Evolutionary conservation across 2,329 filamentous ascomycete species (phyloP).

Genomic region (Sclerotinia glacialis): DNA sequence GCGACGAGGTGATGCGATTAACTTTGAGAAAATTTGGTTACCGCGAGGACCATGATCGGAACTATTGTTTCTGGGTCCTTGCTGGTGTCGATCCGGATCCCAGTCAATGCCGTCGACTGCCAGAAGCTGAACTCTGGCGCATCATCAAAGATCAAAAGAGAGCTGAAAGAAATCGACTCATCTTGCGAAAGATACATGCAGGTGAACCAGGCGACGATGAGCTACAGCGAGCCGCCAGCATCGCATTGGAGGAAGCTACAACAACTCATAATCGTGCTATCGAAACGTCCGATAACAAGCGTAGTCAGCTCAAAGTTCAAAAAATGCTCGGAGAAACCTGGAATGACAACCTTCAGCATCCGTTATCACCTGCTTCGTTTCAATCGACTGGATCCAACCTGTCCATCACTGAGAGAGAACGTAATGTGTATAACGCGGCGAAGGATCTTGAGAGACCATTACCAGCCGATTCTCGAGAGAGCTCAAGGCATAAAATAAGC

Average conservation of each 20-base stretch:
- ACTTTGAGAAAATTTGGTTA: constrained; percentile 85
- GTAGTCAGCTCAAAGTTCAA: constrained; percentile 83
- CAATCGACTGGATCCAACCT: constrained; percentile 42
- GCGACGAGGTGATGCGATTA: constrained; percentile 87
- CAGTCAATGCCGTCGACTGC: constrained; percentile 74
- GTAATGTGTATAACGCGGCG: constrained; percentile 60
- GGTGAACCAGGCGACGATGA: constrained; percentile 87
- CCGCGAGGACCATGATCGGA: constrained; percentile 85
- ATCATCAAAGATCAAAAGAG: constrained; percentile 84
- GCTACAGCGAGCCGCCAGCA: constrained; percentile 80
- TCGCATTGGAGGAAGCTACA: constrained; percentile 83
- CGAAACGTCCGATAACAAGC: constrained; percentile 61
- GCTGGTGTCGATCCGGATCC: constrained; percentile 82
- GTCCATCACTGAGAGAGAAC: constrained; percentile 58
- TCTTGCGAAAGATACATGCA: constrained; percentile 86
- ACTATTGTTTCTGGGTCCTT: constrained; percentile 95
- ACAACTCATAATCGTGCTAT: constrained; percentile 65
- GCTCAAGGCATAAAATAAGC: constrained; percentile 35
- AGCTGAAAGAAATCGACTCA: constrained; percentile 84
- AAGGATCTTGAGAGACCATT: constrained; percentile 57
- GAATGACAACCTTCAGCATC: constrained; percentile 76
- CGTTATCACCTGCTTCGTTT: constrained; percentile 76
- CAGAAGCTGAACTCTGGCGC: constrained; percentile 83
- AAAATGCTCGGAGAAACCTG: constrained; percentile 86
- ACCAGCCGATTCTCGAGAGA: constrained; percentile 41